These are phyloP conservation scores for Lipomyces yamanashiensis DNA, from an alignment of 805 yeast species.

Conservation along the genomic window DNA sequence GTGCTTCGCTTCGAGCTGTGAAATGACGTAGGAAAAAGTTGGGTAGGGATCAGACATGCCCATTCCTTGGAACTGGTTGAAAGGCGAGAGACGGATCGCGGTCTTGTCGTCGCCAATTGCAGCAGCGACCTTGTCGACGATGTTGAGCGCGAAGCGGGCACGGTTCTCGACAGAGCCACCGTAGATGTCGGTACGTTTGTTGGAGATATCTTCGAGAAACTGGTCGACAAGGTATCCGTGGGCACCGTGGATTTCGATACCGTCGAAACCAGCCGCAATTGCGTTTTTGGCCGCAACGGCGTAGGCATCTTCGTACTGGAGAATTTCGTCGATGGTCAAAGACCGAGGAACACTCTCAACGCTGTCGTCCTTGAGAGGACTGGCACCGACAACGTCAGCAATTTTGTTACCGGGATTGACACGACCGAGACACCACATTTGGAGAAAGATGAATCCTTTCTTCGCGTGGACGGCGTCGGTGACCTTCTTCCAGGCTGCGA, in stretches of 20 bases:
- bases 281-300: conserved; percentile 59
- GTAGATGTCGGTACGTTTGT: conserved; percentile 62
- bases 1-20: conserved; percentile 51
- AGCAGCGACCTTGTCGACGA: conserved; percentile 56
- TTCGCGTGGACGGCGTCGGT: conserved; percentile 54
- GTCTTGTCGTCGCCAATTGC: conserved; percentile 55
- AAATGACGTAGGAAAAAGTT: conserved; percentile 51
- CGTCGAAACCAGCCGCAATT: conserved; percentile 60
- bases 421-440: conserved; percentile 56
- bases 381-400: conserved; percentile 48
- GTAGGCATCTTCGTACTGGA: conserved; percentile 52
- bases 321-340: conserved; percentile 51
- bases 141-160: conserved; percentile 56
- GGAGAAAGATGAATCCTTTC: conserved; percentile 48
- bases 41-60: conserved; percentile 45
- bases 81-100: conserved; percentile 50
- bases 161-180: conserved; percentile 69
- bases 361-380: conserved; percentile 27
- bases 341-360: background rate
- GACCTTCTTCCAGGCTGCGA: conserved; percentile 75
- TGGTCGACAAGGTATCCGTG: conserved; percentile 61
- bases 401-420: conserved; percentile 41
- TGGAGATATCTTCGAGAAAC: conserved; percentile 54
- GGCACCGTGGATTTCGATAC: conserved; percentile 68
- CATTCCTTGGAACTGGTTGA: conserved; percentile 44